Evolutionary conservation across 371 early-diverging fungal genomes (phyloP).

Genomic region (Cokeromyces recurvatus): DNA sequence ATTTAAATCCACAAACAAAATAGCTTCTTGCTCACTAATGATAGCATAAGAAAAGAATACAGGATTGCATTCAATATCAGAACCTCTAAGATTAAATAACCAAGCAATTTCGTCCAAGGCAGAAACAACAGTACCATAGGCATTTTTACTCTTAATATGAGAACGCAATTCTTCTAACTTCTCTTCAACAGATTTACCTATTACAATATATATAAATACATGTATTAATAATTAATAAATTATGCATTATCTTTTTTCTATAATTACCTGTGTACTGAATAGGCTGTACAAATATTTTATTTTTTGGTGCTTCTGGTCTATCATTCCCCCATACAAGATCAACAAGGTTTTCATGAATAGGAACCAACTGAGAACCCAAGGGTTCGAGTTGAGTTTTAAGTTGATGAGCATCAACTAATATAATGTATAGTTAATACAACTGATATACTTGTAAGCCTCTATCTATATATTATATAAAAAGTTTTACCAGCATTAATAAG

Average conservation of each 20-base stretch:
- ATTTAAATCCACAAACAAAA: conserved; percentile 76
- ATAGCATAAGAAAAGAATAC: conserved; percentile 96
- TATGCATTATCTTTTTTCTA: not conserved
- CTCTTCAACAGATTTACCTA: conserved; percentile 42
- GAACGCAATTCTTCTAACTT: conserved; percentile 64
- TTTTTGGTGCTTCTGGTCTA: conserved; percentile 65
- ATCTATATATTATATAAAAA: not conserved
- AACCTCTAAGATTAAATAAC: conserved; percentile 97
- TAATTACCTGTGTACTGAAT: conserved; percentile 67
- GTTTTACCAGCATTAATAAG: conserved; percentile 72
- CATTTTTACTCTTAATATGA: conserved; percentile 55
- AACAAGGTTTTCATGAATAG: conserved; percentile 69
- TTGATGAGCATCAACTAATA: conserved; percentile 55
- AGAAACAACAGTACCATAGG: conserved; percentile 73
- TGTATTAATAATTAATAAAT: not conserved
- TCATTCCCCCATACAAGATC: conserved; percentile 75
- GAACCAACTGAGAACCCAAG: conserved; percentile 53
- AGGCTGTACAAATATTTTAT: conserved; percentile 63
- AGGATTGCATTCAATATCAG: conserved; percentile 96
- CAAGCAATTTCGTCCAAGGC: conserved; percentile 95
- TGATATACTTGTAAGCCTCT: no score
- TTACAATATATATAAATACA: no score
- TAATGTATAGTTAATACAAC: no score
- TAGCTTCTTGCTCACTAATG: conserved; percentile 63
- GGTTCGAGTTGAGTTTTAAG: conserved; percentile 52